Evolutionary conservation across 352 stramenopile genomes (phyloP), one percentile per base, ranked within the genome.

Genomic region (Phytophthora multivora): DNA sequence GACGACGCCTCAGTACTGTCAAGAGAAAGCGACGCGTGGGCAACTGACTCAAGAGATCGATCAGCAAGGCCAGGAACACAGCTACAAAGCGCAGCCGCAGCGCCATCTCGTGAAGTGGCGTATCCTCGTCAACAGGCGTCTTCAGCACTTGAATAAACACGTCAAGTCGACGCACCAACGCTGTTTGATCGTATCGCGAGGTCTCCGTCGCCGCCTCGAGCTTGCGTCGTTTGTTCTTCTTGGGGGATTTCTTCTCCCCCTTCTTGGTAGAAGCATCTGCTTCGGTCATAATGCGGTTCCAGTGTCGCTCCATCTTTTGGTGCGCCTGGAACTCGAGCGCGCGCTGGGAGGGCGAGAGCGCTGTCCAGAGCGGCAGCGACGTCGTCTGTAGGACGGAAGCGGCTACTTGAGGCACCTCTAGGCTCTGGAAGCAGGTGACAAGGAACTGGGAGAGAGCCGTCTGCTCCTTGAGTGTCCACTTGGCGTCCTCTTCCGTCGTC

Each of bases 11-110:
- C 33, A 97, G 51, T 36, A 96, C 63, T 12, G 75, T 72, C 36
- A 80, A 62, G 10, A 97, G 63, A 40, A 96, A 97, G 35, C 88
- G 86, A n/a, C 93, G 88, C 18, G 93, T 98, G n/a, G 91, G 83
- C 2, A 96, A 66, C 63, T 97, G 89, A 21, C 63, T 79, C 46
- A 98, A 71, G 8, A 98, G 66, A 39, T 98, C 91, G 23, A 81
- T 84, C 33, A 97, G 53, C 31, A 97, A 70, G 41, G 84, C 83
- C 53, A 98, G 51, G 36, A 88, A 89, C 12, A 89, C 51, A 13
- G 75, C 84, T 10, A 89, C 36, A 45, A 86, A 95, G 35, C 71
- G 71, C 18, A 80, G 18, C 15, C 46, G 59, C 10, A 53, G 59
- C 11, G 33, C 40, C 38, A 69, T 7, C 43, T 69, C 60, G 1